phyloP scores from a whole-genome alignment of 768 basidiomycete genomes.

The Pleurotus tuber-regium region DNA sequence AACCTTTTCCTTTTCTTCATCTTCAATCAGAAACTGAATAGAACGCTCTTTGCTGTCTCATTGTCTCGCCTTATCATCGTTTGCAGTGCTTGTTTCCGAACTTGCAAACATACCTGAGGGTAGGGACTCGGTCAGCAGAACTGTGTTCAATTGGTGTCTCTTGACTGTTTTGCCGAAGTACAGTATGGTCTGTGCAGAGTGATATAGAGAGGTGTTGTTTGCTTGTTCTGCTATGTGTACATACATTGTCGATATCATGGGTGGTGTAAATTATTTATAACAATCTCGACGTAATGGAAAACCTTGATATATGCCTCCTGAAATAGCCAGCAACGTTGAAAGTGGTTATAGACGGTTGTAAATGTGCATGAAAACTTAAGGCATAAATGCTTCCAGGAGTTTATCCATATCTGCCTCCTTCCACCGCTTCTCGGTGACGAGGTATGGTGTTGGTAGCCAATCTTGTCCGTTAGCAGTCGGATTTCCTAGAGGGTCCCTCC shows the following conservation, averaged over 20 bases:
- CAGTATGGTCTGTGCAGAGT: constrained; percentile 3
- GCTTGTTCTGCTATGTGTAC: constrained; percentile 11
- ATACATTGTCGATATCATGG: constrained; percentile 11
- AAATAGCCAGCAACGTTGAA: not conserved
- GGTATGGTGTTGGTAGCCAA: constrained; percentile 52
- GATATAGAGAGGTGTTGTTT: constrained; percentile 12
- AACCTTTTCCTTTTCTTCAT: not conserved
- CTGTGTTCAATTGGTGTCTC: not conserved
- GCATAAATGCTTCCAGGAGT: constrained; percentile 18
- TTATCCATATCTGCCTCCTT: constrained; percentile 39
- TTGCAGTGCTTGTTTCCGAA: no score
- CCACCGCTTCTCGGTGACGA: constrained; percentile 49
- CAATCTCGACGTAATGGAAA: constrained; percentile 8
- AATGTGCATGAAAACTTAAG: not conserved
- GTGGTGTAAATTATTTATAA: constrained; percentile 12
- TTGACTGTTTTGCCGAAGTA: constrained; percentile 6
- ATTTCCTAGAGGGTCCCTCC: not conserved
- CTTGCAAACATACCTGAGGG: not conserved
- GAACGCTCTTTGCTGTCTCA: no score
- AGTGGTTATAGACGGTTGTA: no score
- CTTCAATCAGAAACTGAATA: not conserved
- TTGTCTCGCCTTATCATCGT: no score
- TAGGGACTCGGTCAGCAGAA: not conserved
- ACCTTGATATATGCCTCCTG: not conserved
- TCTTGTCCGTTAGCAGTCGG: constrained; percentile 23